phyloP scores from a whole-genome alignment of 805 yeast genomes.

The Starmerella kuoi region DNA sequence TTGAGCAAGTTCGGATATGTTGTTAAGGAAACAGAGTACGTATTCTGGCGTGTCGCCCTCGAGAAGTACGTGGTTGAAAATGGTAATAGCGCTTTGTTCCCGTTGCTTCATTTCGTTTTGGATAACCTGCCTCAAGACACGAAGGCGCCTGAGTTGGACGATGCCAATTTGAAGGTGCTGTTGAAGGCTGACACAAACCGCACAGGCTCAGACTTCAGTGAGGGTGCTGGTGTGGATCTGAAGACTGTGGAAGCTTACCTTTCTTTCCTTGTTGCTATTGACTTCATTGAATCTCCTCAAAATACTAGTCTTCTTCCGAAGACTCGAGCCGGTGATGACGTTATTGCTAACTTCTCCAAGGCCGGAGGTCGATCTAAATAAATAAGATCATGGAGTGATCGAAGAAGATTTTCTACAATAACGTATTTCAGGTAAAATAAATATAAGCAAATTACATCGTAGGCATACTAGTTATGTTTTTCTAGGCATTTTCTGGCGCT shows the following conservation, averaged over 20 bases:
- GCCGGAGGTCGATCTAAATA: slow-evolving; percentile 32
- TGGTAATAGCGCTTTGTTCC: slow-evolving; percentile 79
- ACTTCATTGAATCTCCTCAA: slow-evolving; percentile 61
- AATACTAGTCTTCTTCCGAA: slow-evolving; percentile 29
- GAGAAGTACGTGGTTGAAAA: slow-evolving; percentile 67
- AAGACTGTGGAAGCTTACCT: slow-evolving; percentile 63
- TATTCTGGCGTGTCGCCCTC: slow-evolving; percentile 63
- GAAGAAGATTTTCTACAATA: no score
- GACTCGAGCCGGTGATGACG: slow-evolving; percentile 38
- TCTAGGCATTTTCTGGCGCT: no score
- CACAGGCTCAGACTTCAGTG: slow-evolving; percentile 55
- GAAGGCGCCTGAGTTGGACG: slow-evolving; percentile 92
- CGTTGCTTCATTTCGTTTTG: slow-evolving; percentile 84
- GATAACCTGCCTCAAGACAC: slow-evolving; percentile 85
- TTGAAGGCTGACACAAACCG: slow-evolving; percentile 47
- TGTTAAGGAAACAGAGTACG: slow-evolving; percentile 51
- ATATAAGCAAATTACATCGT: no score
- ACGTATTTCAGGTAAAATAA: no score
- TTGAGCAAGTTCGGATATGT: slow-evolving; percentile 62
- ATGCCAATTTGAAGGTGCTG: slow-evolving; percentile 61
- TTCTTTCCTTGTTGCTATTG: slow-evolving; percentile 65
- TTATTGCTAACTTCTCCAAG: slow-evolving; percentile 24
- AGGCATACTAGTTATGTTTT: no score
- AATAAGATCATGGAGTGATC: not conserved
- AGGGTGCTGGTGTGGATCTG: slow-evolving; percentile 63